Percentiles rank a stretch among this genome's conserved stretches.
Conservation (phyloP, 768 basidiomycete species). For the Leccinum arenicola region DNA sequence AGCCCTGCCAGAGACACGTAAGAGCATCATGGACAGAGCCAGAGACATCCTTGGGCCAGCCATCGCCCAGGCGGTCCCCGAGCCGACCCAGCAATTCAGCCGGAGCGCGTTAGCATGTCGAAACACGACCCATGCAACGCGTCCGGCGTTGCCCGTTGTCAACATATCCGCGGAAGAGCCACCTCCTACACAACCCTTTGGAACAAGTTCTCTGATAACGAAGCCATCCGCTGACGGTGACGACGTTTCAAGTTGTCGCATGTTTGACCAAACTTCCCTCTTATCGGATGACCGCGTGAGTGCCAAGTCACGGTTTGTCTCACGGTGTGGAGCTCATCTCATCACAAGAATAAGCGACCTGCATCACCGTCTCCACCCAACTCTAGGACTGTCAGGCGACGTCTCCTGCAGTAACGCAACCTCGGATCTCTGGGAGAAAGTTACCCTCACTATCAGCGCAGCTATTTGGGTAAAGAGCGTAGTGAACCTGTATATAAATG, state of each 20-base stretch:
- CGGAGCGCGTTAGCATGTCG: conserved; percentile 28
- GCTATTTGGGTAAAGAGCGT: background rate
- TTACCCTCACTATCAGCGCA: background rate
- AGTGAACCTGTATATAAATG: conserved; percentile 8
- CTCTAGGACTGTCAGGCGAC: conserved; percentile 12
- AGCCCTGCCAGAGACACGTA: conserved; percentile 46
- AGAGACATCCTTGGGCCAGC: conserved; percentile 30
- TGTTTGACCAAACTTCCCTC: conserved; percentile 20
- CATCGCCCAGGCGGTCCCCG: conserved; percentile 6
- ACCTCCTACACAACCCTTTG: conserved; percentile 40
- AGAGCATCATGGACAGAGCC: conserved; percentile 38
- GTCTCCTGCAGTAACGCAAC: conserved; percentile 7
- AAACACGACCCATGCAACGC: background rate
- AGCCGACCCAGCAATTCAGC: conserved; percentile 34
- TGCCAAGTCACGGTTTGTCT: background rate
- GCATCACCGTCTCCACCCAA: conserved; percentile 9
- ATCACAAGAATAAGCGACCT: conserved; percentile 13
- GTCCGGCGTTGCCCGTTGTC: background rate
- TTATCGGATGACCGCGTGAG: conserved; percentile 10
- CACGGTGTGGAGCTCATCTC: conserved; percentile 4
- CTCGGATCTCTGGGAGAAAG: background rate
- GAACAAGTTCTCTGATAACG: conserved; percentile 33
- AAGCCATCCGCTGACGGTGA: background rate
- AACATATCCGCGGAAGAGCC: conserved; percentile 9
- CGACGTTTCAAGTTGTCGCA: conserved; percentile 1